Base-by-base conservation (phyloP, 108 stramenopile species). In the Licmophora abbreviata region DNA sequence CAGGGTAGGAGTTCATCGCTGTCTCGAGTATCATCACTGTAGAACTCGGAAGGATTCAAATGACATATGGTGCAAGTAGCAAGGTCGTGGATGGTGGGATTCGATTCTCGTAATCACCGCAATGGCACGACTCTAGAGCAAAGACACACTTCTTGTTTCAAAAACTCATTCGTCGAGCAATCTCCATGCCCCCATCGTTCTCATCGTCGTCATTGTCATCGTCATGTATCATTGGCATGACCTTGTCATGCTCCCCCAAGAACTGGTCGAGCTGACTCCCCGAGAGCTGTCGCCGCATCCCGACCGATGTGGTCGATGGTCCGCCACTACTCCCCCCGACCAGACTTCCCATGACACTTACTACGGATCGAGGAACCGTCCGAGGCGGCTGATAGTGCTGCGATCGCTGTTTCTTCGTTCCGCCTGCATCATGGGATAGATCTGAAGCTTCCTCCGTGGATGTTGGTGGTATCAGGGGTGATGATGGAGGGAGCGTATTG, bases 261-360 rank as follows among this genome's bases (percentile, higher is more conserved):
- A 44, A 44, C 17, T 44, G 43, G 43, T 44, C 43, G 12, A 44
- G 15, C 43, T 44, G 43, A 44, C 43, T 44, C 15, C 43, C 22
- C 22, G 43, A 44, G 8, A 44, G 15, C 15, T 44, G 12, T 44
- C 43, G 9, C 15, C 43, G 9, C 15, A 44, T 7, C 22, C 15
- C 7, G 20, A 44, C 43, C n/a, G n/a, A n/a, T n/a, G n/a, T n/a
- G n/a, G n/a, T n/a, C n/a, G n/a, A n/a, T n/a, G n/a, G n/a, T n/a
- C n/a, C n/a, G 8, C 7, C 9, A 17, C 17, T 44, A 8, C 20
- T 15, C 15, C 43, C 43, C 12, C 43, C 43, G 8, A 44, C 43
- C 8, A 44, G 43, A 8, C 20, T 21, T 9, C 43, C 43, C 17
- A 44, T 44, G 20, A 18, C 17, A n/a, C 20, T 21, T 15, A 21